Evolutionary conservation across 192 early-diverging fungal species (phyloP), one percentile per base, ranked within the genome.

Genomic region (Coemansia sp.): DNA sequence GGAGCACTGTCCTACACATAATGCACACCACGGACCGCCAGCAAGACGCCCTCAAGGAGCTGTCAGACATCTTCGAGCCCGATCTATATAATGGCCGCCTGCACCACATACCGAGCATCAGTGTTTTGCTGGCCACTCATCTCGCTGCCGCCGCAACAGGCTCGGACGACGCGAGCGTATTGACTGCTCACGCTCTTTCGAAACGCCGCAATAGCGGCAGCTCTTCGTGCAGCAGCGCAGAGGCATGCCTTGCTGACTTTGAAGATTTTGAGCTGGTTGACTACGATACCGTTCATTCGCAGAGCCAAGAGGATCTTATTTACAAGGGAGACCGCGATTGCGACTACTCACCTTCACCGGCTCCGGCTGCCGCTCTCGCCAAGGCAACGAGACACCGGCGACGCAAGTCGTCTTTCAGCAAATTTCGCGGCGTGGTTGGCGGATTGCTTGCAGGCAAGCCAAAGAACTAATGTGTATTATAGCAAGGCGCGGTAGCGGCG

Each of bases 61-160:
- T 76, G 63, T 68, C 73, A 11, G 73, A 76, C 45, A 76, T 76
- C 25, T 76, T 76, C 38, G 73, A 76, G 63, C 73, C 73, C 6
- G 73, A 76, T 17, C 47, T 62, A 47, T 53, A 62, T 59, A 70
- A 46, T 46, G 45, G 45, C 38, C 59, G 46, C 47, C 7, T 59
- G 20, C 45, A 61, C 49, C 62, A 70, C n/a, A 57, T 68, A 14
- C 22, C 51, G 37, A 75, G 73, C 36, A 67, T 75, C 54, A 75
- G 65, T 42, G 54, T 57, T 27, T 42, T 75, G 56, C 59, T 75
- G 40, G 42, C 67, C 46, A 63, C 36, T 11, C 51, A 54, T 7
- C 15, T 31, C 14, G 6, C 15, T 31, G 27, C 29, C 12, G 51
- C 15, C 15, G 27, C 29, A 12, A 25, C 51, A 17, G 51, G 51